Base-by-base conservation (phyloP, 352 stramenopile genomes). In the Globisporangium paroecandrum region DNA sequence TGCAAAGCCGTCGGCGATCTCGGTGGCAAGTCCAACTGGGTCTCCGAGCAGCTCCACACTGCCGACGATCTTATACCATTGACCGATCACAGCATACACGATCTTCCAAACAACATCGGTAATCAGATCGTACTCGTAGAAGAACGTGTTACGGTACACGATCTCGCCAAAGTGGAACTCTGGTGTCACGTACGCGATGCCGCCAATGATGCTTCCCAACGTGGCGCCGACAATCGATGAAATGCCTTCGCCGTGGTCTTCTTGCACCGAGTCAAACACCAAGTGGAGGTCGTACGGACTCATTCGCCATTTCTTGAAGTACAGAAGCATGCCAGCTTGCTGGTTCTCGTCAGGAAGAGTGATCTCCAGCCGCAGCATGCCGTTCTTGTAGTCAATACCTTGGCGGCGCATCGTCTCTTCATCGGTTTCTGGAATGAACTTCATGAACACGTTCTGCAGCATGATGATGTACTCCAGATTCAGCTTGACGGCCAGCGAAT, bases 41-140 rank as follows among this genome's bases (percentile, higher is more conserved):
- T 96, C 89, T 18, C 89, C 89, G 13, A 96, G 70, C 67, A 96
- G 72, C 69, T 96, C 89, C 2, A 96, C 83, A 66, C 84, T 93
- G 41, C 89, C 89, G 24, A 96, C 89, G 29, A 96, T 92, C 68
- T 94, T 95, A 74, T 96, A 96, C 89, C 89, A 96, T 68, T 96
- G 89, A 0, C 85, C 77, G 27, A 96, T 69, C 9, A 94, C 85
- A 4, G 78, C 83, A 62, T 85, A 74, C 15, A 95, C 84, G 61
- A 94, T 87, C 64, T 88, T 81, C 55, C 79, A 77, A 7, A 94
- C 67, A 15, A 95, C 86, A 27, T 87, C 83, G 55, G 81, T 89
- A 1, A 95, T 71, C 51, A 96, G 71, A 49, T 95, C 89, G 73
- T 95, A 90, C 66, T 93, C 78, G 72, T 93, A 91, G 56, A 96